Evolutionary conservation across 2,329 filamentous ascomycete species (phyloP).

Genomic region (Epichloe gansuensis): DNA sequence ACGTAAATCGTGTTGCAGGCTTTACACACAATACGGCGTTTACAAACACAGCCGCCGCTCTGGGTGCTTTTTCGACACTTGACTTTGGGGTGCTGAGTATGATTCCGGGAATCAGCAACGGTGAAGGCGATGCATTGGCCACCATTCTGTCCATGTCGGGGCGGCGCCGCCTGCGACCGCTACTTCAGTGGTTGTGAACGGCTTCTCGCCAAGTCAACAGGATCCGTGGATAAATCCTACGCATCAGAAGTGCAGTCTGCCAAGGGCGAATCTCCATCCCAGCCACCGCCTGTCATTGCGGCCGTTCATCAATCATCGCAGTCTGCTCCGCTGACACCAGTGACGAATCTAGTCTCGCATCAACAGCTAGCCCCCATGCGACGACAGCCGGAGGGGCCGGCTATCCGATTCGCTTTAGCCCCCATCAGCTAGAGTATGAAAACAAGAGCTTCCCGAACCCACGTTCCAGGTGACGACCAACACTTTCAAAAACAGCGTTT

Average conservation of each 20-base stretch:
- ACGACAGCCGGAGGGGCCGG: slow-evolving; percentile 9
- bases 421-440: slow-evolving; percentile 33
- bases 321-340: slow-evolving; percentile 20
- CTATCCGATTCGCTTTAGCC: slow-evolving; percentile 37
- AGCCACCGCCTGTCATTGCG: slow-evolving; percentile 19
- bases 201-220: slow-evolving; percentile 24
- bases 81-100: slow-evolving; percentile 33
- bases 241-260: slow-evolving; percentile 14
- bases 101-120: slow-evolving; percentile 31
- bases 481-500: slow-evolving; percentile 55
- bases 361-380: slow-evolving; percentile 2
- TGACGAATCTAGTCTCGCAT: not conserved
- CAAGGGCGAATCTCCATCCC: slow-evolving; percentile 11
- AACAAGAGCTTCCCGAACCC: slow-evolving; percentile 33
- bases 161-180: slow-evolving; percentile 18
- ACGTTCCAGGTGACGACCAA: slow-evolving; percentile 37
- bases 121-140: slow-evolving; percentile 7
- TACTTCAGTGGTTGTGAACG: slow-evolving; percentile 15
- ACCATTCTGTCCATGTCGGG: slow-evolving; percentile 22
- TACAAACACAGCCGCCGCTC: slow-evolving; percentile 23
- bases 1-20: slow-evolving; percentile 40
- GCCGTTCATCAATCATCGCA: slow-evolving; percentile 18
- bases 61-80: slow-evolving; percentile 30
- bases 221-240: slow-evolving; percentile 25
- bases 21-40: slow-evolving; percentile 35